Evolutionary conservation across 768 basidiomycete species (phyloP), one percentile per base, ranked within the genome.

Genomic region (Collybia nuda): DNA sequence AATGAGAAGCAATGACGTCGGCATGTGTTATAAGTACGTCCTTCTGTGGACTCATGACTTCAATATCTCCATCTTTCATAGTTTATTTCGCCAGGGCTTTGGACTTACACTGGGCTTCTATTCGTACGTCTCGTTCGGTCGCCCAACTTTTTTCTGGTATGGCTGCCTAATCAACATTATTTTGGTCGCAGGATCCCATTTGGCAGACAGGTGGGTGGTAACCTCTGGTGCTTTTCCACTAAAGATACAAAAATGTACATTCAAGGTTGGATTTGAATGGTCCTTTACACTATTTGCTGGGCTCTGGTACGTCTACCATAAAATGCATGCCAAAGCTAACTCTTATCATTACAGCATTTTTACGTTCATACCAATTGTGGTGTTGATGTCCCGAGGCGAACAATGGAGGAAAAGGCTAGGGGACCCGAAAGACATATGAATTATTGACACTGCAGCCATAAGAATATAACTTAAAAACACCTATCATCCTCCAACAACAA

Each of bases 61-160:
- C 32, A 32, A 32, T 6, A 32, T 7, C 26, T 24, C 22, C 18
- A 12, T 8, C 29, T 7, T 6, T 32, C 32, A n/a, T 32, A 72
- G 69, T 40, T 68, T 72, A 46, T 67, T 71, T 46, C 64, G 71
- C 11, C 71, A 72, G 42, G 42, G 64, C 21, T 70, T 72, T 40
- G 71, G 71, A 12, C 58, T 71, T 29, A 70, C 69, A 2, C 55
- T 71, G 7, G 71, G 67, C 3, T 72, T 72, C 51, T 72, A 72
- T 56, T 72, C 70, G 70, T 70, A 48, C 44, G 65, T 52, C 2
- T 17, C n/a, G 14, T 8, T 45, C 3, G 17, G n/a, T 38, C 19
- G 36, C n/a, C 37, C 32, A 32, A 32, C 9, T 5, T 32, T 11
- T 32, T 21, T 8, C 14, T 17, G 21, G 14, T 5, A 17, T 22